Percentiles rank a stretch among this genome's conserved stretches.
These are phyloP conservation scores for Wickerhamiella musiphila DNA, from an alignment of 805 yeast species.

Conservation along the genomic window DNA sequence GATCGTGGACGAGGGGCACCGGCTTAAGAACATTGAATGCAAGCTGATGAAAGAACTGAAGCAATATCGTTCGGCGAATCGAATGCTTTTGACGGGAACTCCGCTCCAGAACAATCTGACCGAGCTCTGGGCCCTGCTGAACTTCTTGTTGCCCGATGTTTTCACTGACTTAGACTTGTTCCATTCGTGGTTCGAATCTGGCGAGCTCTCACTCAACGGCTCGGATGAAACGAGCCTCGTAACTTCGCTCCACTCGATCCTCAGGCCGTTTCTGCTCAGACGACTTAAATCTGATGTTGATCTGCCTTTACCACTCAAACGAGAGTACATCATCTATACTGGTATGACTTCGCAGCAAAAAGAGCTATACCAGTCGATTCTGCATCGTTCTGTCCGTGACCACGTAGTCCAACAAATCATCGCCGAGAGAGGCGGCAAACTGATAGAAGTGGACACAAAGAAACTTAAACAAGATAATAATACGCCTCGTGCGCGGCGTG, in stretches of 20 bases:
- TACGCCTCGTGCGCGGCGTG: too few relatives aligned
- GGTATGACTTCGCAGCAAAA: conserved; percentile 48
- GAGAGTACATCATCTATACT: conserved; percentile 71
- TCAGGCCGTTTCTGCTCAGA: conserved; percentile 74
- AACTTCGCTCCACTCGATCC: conserved; percentile 64
- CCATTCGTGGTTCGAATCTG: conserved; percentile 79
- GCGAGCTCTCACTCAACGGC: conserved; percentile 35
- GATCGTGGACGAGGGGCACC: conserved; percentile 91
- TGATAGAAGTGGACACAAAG: too few relatives aligned
- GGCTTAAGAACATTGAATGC: conserved; percentile 74
- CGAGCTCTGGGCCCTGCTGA: conserved; percentile 83
- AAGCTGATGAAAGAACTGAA: conserved; percentile 56
- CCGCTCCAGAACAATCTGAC: conserved; percentile 83
- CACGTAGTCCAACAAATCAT: conserved; percentile 17
- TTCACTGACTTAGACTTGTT: conserved; percentile 79
- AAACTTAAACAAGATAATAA: background rate
- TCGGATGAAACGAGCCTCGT: conserved; percentile 46
- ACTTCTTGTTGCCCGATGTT: conserved; percentile 82
- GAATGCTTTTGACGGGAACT: conserved; percentile 83
- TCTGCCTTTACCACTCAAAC: conserved; percentile 60
- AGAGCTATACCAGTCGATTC: conserved; percentile 35
- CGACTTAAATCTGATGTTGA: conserved; percentile 64
- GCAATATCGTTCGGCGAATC: conserved; percentile 37
- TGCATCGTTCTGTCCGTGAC: conserved; percentile 25
- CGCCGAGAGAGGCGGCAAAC: conserved; percentile 6